Conservation (phyloP, 225 moss, liverwort and hornwort genomes). For the Straminergon stramineum region DNA sequence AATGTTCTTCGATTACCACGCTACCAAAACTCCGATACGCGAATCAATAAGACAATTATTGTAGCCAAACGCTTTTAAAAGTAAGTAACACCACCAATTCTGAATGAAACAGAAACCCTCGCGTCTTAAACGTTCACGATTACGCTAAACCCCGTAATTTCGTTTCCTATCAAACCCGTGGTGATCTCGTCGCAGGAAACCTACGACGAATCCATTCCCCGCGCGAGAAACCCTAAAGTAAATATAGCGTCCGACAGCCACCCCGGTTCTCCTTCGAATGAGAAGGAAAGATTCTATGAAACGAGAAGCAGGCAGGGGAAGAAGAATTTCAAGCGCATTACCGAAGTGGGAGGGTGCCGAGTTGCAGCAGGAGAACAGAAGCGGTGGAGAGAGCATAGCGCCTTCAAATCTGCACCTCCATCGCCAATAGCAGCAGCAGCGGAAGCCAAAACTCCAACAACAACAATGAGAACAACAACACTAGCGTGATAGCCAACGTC, state of each 20-base stretch:
- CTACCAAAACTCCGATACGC: background rate
- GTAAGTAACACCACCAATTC: background rate
- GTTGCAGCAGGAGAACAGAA: background rate
- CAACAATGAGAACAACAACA: background rate
- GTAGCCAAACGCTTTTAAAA: background rate
- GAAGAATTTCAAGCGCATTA: background rate
- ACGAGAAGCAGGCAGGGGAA: background rate
- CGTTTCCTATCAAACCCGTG: background rate
- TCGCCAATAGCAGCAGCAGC: background rate
- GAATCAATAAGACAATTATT: background rate
- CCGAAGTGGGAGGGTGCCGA: background rate
- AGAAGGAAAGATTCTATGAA: background rate
- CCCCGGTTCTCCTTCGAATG: background rate
- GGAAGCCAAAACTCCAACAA: background rate
- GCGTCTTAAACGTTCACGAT: background rate
- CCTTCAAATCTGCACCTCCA: conserved; percentile 7
- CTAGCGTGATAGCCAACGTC: background rate
- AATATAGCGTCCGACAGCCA: background rate
- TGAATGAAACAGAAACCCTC: conserved; percentile 11
- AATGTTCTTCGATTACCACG: background rate
- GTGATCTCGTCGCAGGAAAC: background rate
- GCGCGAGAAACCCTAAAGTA: background rate
- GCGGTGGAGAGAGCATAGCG: conserved; percentile 5
- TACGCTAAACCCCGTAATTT: background rate
- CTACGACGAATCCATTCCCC: background rate